Evolutionary conservation across 441 rosid species (phyloP).

Genomic region (Erodium texanum): DNA sequence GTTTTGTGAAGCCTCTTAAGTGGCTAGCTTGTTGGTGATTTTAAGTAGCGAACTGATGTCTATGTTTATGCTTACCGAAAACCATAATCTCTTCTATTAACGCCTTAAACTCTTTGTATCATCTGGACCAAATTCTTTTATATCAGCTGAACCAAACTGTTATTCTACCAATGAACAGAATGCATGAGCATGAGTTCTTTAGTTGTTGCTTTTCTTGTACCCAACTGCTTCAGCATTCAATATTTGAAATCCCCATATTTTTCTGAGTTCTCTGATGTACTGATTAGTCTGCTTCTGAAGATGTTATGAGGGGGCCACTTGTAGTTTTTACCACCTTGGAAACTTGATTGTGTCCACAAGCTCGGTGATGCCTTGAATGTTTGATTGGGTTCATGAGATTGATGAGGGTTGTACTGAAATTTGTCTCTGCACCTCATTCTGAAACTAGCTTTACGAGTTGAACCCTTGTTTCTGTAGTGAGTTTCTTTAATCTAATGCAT

Average conservation of each 20-base stretch:
- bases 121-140: background rate
- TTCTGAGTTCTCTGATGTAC: background rate
- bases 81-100: background rate
- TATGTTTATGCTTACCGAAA: background rate
- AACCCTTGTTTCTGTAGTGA: background rate
- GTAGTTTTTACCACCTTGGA: background rate
- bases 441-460: slow-evolving; percentile 3
- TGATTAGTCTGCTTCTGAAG: background rate
- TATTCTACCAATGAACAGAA: background rate
- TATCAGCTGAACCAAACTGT: background rate
- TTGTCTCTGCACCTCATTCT: slow-evolving; percentile 3
- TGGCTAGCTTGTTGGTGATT: background rate
- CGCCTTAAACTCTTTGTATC: background rate
- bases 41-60: background rate
- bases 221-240: background rate
- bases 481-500: slow-evolving; percentile 2
- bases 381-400: too few relatives aligned
- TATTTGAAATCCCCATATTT: background rate
- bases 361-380: background rate
- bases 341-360: background rate
- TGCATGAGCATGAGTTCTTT: too few relatives aligned
- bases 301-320: background rate
- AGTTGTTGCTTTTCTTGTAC: too few relatives aligned
- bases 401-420: background rate
- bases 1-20: background rate